Percentiles rank a stretch among this genome's conserved stretches.
Conservation (phyloP, 768 basidiomycete genomes). For the Sporobolomyces roseus region DNA sequence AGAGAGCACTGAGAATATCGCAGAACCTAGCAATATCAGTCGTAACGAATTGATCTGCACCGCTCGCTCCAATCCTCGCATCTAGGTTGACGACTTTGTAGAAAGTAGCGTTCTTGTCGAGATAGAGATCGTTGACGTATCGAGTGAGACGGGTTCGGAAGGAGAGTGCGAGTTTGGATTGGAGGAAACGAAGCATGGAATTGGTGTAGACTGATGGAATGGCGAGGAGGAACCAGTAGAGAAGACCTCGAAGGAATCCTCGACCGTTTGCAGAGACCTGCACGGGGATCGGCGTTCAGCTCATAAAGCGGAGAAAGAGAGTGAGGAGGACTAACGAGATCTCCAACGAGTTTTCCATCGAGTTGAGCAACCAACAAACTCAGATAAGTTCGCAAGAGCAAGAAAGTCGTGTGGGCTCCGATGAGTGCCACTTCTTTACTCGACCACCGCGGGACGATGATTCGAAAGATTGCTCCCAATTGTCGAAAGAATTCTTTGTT, state of each 20-base stretch:
- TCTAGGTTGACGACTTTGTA: slow-evolving; percentile 48
- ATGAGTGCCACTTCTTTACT: slow-evolving; percentile 68
- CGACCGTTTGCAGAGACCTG: slow-evolving; percentile 74
- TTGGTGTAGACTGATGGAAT: slow-evolving; percentile 94
- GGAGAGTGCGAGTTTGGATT: slow-evolving; percentile 74
- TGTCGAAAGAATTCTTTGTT: slow-evolving; percentile 45
- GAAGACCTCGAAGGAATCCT: slow-evolving; percentile 76
- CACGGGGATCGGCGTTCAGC: not conserved
- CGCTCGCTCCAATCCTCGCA: slow-evolving; percentile 33
- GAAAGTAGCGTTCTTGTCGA: slow-evolving; percentile 57
- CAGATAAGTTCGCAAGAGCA: slow-evolving; percentile 77
- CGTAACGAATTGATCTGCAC: slow-evolving; percentile 57
- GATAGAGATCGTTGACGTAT: slow-evolving; percentile 87
- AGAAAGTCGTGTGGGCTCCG: slow-evolving; percentile 72
- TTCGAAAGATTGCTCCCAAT: slow-evolving; percentile 40
- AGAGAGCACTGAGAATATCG: slow-evolving; percentile 75
- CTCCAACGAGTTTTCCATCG: slow-evolving; percentile 83
- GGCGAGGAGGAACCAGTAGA: slow-evolving; percentile 82
- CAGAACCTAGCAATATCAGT: slow-evolving; percentile 87
- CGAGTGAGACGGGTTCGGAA: slow-evolving; percentile 81
- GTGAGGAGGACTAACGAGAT: slow-evolving; percentile 59
- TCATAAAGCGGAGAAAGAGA: not conserved
- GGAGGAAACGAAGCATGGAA: slow-evolving; percentile 83
- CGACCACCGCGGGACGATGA: slow-evolving; percentile 40
- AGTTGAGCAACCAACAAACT: slow-evolving; percentile 81